phyloP scores from a whole-genome alignment of 345 rosid genomes.

The Eucalyptus pumila region DNA sequence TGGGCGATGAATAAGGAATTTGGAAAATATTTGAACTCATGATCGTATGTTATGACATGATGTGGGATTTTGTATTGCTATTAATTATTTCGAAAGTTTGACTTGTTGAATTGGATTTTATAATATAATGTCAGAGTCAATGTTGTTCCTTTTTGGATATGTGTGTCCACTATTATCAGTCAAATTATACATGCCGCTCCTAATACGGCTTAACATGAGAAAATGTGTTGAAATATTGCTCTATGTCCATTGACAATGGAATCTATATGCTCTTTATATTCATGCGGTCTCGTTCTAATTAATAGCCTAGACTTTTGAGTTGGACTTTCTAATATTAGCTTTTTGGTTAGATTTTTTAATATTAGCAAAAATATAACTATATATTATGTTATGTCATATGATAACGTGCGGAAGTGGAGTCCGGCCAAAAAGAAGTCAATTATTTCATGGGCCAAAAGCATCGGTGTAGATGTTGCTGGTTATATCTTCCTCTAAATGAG shows the following conservation, averaged over 20 bases:
- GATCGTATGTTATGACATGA: not conserved
- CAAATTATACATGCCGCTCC: not conserved
- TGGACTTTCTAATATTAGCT: not conserved
- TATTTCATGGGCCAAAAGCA: not conserved
- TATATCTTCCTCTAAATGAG: not conserved
- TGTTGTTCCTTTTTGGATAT: not conserved
- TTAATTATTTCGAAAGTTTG: not conserved
- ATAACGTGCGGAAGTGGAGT: not conserved
- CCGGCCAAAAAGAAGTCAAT: not conserved
- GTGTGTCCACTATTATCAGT: not conserved
- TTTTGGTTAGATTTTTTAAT: not conserved
- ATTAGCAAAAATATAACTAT: not conserved
- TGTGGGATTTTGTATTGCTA: rapidly evolving
- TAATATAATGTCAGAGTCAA: not conserved
- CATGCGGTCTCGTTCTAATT: rapidly evolving
- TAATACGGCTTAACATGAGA: not conserved
- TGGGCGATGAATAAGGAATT: not conserved
- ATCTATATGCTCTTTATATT: not conserved
- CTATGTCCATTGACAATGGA: rapidly evolving
- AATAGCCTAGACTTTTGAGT: not conserved
- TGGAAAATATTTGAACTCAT: not conserved
- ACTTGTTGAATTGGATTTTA: not conserved
- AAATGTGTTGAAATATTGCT: not conserved
- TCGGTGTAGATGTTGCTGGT: not conserved
- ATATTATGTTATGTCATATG: not conserved